Evolutionary conservation across 2,329 filamentous ascomycete genomes (phyloP), one percentile per base, ranked within the genome.

Genomic region (Aspergillus texensis): DNA sequence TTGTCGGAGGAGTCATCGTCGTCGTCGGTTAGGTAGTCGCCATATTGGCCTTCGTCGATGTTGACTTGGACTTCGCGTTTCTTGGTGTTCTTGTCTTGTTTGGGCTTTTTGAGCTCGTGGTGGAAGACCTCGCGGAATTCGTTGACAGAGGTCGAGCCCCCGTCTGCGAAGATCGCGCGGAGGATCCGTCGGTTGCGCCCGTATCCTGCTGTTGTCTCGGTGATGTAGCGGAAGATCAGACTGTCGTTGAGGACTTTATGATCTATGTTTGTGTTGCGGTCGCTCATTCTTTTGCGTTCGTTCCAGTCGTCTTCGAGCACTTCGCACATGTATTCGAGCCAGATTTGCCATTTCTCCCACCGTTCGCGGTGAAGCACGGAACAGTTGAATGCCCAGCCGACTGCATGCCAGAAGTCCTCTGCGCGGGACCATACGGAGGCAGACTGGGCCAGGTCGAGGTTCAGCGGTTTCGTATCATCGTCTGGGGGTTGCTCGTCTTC

Each of bases 351-450:
- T 72, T 89, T 85, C 57, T 83, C 85, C 94, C 95, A 98, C 24
- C 94, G 85, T 46, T 86, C 84, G 1, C 88, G 88, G 69, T 94
- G 84, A 36, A 85, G 77, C 1, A 91, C 85, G 58, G 92, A 94
- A 79, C 94, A 98, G 74, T 94, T 95, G 76, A 98, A 93, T 0
- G 92, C 91, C 95, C 95, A 98, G 4, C 94, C 95, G 0, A 95
- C 85, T 0, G 92, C 86, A 48, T 89, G 86, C 93, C 95, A 99
- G 71, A 98, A 96, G 73, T 96, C 92, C 65, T 91, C 88, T 0
- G 90, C 91, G n/a, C 87, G 85, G 19, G 80, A 81, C 87, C 91
- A 97, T 1, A 97, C 67, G 34, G 90, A 89, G 50, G 88, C 84
- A 16, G 85, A 81, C 57, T 86, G 85, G 1, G 89, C 89, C 62